Conservation (phyloP, 179 eudicot genomes). For the Gypsophila paniculata region DNA sequence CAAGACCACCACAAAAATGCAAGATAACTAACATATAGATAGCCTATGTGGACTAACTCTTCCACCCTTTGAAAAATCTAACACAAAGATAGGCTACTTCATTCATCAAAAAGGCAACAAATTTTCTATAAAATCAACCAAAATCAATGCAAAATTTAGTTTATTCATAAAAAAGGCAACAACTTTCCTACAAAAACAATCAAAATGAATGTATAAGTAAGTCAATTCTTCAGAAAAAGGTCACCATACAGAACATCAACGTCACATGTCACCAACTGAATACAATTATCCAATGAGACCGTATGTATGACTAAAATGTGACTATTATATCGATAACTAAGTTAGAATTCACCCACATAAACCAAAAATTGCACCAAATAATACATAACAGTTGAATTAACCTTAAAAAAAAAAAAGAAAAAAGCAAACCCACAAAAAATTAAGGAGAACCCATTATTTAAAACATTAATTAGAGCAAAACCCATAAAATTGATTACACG, state of each 20-base stretch:
- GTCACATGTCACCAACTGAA: not conserved
- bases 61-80: not conserved
- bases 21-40: too few species aligned
- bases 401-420: not conserved
- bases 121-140: not conserved
- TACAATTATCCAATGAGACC: too few species aligned
- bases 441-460: constrained; percentile 18
- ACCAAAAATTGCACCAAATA: not conserved
- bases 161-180: not conserved
- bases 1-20: too few species aligned
- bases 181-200: not conserved
- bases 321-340: too few species aligned
- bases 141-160: not conserved
- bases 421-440: constrained; percentile 21
- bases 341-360: not conserved
- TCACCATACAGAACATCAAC: not conserved
- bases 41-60: too few species aligned
- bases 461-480: not conserved
- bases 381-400: not conserved
- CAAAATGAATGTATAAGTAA: too few species aligned
- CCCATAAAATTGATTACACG: not conserved
- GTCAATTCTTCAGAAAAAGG: too few species aligned
- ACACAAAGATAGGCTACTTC: not conserved
- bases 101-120: not conserved
- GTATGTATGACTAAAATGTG: too few species aligned